Evolutionary conservation across 306 rosid genomes (phyloP).

Genomic region (Cicer pinnatifidum): DNA sequence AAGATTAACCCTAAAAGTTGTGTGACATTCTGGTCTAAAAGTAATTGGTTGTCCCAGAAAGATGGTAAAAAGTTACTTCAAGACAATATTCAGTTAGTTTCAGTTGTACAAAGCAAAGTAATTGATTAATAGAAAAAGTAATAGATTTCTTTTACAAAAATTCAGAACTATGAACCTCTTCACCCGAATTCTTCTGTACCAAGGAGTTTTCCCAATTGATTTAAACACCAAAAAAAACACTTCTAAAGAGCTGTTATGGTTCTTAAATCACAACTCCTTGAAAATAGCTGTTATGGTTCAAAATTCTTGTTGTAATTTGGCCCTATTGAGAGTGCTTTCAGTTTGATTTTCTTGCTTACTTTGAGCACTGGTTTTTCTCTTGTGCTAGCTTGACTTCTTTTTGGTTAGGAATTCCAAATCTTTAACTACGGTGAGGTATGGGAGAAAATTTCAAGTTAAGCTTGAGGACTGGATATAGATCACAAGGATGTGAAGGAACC

Average conservation of each 20-base stretch:
- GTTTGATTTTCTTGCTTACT: neutral
- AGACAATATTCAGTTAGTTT: neutral
- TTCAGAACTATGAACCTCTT: neutral
- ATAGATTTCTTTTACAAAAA: neutral
- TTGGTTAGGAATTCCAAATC: neutral
- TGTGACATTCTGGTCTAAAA: neutral
- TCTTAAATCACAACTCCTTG: neutral
- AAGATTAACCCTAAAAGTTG: neutral
- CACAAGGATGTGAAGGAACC: neutral
- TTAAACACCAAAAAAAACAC: neutral
- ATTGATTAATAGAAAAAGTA: neutral
- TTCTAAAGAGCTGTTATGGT: neutral
- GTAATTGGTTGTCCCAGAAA: neutral
- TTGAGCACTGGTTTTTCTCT: neutral
- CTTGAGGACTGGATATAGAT: slow-evolving; percentile 1
- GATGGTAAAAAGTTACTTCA: neutral
- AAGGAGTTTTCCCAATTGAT: neutral
- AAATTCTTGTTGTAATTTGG: neutral
- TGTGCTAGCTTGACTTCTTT: neutral
- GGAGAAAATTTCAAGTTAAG: neutral
- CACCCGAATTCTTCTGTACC: neutral
- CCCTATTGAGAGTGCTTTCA: neutral
- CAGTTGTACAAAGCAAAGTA: neutral
- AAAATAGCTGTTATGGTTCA: neutral
- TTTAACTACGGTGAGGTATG: neutral